Base-by-base conservation (phyloP, 495 filamentous ascomycete genomes). In the Penicillium malachiteum region DNA sequence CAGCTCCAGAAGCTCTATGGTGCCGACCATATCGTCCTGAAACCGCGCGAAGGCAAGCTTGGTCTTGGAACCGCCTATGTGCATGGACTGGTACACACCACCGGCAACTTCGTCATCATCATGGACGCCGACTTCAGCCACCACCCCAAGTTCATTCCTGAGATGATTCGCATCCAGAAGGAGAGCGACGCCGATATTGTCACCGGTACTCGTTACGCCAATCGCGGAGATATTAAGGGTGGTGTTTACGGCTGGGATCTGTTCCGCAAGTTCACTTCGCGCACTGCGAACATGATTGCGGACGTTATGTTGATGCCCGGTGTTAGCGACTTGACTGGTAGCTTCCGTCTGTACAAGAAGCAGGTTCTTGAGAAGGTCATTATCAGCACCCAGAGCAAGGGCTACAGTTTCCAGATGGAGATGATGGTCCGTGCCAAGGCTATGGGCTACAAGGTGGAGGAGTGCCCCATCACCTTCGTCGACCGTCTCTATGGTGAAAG, bases 101-200 rank as follows among this genome's bases (percentile, higher is more conserved):
- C 85, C 18, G 94, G 94, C 58, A 96, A 92, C 80, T 97, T 84
- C 71, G 87, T 98, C 55, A 90, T 98, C 78, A 98, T 98, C 80
- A 97, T 98, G 94, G 94, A 98, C 78, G 94, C 94, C 72, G 94
- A 98, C 74, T 98, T 98, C 84, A 89, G 84, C 67, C 95, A 98
- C 79, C 94, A 98, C 76, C 92, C 92, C 66, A 96, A 96, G 77
- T 97, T 96, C 81, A 90, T 97, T 68, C 84, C 89, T 52, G 77
- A 87, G 64, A 95, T 96, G 90, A 90, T 96, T 57, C 74, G 75
- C 50, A 83, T 81, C 63, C 91, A 93, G 73, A 78, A 79, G 72
- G 74, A 75, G 57, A 73, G 63, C 14, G 83, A 89, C 71, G 94
- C 89, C 75, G 94, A 98, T 66, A 98, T 98, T 65, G 94, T 98